Evolutionary conservation across 805 yeast genomes (phyloP).

Genomic region (Zygosaccharomyces bailii): DNA sequence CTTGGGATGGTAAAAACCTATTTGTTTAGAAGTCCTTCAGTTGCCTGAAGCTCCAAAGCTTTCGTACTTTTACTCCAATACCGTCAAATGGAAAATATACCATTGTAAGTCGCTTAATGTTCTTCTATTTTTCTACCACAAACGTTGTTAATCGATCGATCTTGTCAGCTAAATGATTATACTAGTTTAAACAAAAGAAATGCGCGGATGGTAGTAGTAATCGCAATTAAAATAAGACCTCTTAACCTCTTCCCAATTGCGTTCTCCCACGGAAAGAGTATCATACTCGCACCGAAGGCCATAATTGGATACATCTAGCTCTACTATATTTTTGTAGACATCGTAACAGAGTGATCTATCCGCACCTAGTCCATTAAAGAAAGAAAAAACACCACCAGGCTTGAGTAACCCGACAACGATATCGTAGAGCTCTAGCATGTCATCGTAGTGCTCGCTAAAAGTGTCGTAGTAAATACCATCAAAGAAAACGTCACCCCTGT

Average conservation of each 20-base stretch:
- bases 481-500: slow-evolving; percentile 59
- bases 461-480: slow-evolving; percentile 95
- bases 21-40: too few species aligned
- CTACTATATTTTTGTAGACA: slow-evolving; percentile 80
- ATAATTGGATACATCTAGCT: slow-evolving; percentile 71
- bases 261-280: slow-evolving; percentile 24
- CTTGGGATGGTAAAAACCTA: too few species aligned
- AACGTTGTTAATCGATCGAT: too few species aligned
- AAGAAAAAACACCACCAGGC: slow-evolving; percentile 81
- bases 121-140: too few species aligned
- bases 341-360: slow-evolving; percentile 73
- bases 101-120: too few species aligned
- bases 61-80: too few species aligned
- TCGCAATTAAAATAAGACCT: slow-evolving; percentile 36
- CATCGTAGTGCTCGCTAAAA: slow-evolving; percentile 85
- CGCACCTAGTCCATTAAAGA: slow-evolving; percentile 88
- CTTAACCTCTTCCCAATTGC: slow-evolving; percentile 36
- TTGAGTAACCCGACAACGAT: slow-evolving; percentile 74
- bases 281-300: slow-evolving; percentile 66
- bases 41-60: too few species aligned
- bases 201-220: slow-evolving; percentile 36
- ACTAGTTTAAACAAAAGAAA: slow-evolving; percentile 24
- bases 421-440: slow-evolving; percentile 84
- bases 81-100: too few species aligned
- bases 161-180: too few species aligned